Evolutionary conservation across 2,329 filamentous ascomycete genomes (phyloP), one percentile per base, ranked within the genome.

Genomic region (Claviceps monticola): DNA sequence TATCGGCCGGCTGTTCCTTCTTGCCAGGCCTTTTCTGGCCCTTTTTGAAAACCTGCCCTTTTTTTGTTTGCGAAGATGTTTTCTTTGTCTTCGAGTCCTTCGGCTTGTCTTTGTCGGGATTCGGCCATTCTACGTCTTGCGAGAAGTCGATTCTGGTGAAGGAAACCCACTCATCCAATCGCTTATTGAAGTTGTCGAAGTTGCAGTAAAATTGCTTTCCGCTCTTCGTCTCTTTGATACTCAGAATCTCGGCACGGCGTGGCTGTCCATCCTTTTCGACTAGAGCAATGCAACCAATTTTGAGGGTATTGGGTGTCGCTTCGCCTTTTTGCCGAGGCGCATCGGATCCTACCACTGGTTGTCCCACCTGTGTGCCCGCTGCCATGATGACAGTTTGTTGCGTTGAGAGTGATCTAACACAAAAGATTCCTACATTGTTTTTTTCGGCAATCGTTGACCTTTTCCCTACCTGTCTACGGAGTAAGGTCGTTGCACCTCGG

Each of bases 151-250:
- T 88, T 38, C 93, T 80, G 38, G 80, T 75, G 34, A 85, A 79
- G 1, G 86, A 76, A 9, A 98, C 83, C 93, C 93, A 98, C 74
- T 98, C 93, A 71, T 79, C 73, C 13, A 80, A 68, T 57, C 75
- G 76, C 68, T 97, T 97, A 71, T 97, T 97, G 79, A 96, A 97
- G 62, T 95, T 94, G 64, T 95, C 88, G 66, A 96, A 97, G 67
- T 97, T 95, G 62, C 95, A 94, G 68, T 96, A 96, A 64, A 91
- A 96, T 51, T 87, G 86, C 41, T 88, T 84, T 16, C 86, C 84
- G 61, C 88, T 91, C 68, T 94, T 94, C 21, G 87, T 86, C 54
- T 90, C 87, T 63, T 87, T 84, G 60, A 97, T 94, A 54, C 88
- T 93, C n/a, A 98, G 73, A 56, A 98, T 95, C 67, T 98, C 93